Percentiles rank a stretch among this genome's conserved stretches.
These are phyloP conservation scores for Mycena indigotica DNA, from an alignment of 768 basidiomycete genomes.

Conservation along the genomic window DNA sequence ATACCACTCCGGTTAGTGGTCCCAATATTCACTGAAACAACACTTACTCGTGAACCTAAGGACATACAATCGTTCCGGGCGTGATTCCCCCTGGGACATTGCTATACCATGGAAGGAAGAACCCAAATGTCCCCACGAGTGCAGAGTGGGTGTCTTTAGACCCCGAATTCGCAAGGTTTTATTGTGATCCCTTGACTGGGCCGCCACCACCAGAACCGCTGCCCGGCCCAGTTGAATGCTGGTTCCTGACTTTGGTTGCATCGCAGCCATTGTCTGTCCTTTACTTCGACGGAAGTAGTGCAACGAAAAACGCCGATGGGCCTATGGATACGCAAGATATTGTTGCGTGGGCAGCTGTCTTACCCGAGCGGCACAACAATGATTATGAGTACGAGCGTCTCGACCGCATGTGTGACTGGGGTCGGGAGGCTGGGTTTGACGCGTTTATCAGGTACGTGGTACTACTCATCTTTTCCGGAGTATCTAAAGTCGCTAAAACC, in stretches of 20 bases:
- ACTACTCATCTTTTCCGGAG: neutral
- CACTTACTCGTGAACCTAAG: conserved; percentile 18
- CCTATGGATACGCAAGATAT: conserved; percentile 41
- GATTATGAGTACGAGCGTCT: conserved; percentile 39
- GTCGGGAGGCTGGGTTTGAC: conserved; percentile 41
- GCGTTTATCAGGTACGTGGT: conserved; percentile 45
- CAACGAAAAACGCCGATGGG: conserved; percentile 32
- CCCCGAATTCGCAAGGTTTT: conserved; percentile 37
- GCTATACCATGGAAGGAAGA: conserved; percentile 38
- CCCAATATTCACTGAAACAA: neutral
- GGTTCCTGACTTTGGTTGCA: conserved; percentile 27
- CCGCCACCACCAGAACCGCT: too few relatives aligned
- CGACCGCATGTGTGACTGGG: conserved; percentile 45
- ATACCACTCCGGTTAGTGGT: conserved; percentile 9
- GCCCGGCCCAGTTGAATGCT: conserved; percentile 19
- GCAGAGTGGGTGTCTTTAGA: conserved; percentile 44
- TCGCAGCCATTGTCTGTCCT: conserved; percentile 34
- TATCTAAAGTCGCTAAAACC: conserved; percentile 2
- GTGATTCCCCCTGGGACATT: conserved; percentile 38
- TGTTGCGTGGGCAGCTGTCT: conserved; percentile 32
- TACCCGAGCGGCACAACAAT: conserved; percentile 8
- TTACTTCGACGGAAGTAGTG: conserved; percentile 46
- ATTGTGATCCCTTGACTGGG: conserved; percentile 4
- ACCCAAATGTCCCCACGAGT: conserved; percentile 27
- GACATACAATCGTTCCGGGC: conserved; percentile 38